Evolutionary conservation across 2,329 filamentous ascomycete genomes (phyloP).

Genomic region (Xylariomycetidae sp.): DNA sequence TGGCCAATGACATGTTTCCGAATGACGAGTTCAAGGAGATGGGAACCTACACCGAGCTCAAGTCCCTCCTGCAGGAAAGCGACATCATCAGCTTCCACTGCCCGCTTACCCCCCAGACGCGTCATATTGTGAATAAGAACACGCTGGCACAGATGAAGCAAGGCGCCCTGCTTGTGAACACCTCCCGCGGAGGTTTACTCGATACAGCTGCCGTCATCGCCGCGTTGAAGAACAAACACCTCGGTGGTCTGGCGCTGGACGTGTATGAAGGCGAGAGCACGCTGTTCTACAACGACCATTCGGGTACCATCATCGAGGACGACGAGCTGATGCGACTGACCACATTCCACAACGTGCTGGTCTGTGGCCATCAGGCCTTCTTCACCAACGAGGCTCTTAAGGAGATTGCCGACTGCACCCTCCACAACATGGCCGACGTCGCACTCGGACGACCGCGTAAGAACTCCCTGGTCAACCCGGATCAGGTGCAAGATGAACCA

Average conservation of each 20-base stretch:
- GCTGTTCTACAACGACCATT: slow-evolving; percentile 62
- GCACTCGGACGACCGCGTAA: slow-evolving; percentile 15
- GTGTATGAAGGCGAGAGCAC: slow-evolving; percentile 62
- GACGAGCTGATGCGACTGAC: slow-evolving; percentile 60
- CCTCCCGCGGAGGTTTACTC: slow-evolving; percentile 59
- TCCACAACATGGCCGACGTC: slow-evolving; percentile 50
- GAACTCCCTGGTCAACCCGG: slow-evolving; percentile 15
- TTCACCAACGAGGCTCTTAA: slow-evolving; percentile 60
- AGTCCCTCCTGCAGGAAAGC: slow-evolving; percentile 46
- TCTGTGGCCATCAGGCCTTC: slow-evolving; percentile 65
- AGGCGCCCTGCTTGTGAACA: slow-evolving; percentile 60
- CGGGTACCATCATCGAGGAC: slow-evolving; percentile 58
- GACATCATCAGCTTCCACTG: slow-evolving; percentile 63
- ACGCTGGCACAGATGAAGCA: slow-evolving; percentile 51
- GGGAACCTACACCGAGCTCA: slow-evolving; percentile 48
- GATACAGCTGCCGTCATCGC: slow-evolving; percentile 54
- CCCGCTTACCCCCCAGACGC: slow-evolving; percentile 54
- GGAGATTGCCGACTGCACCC: slow-evolving; percentile 56
- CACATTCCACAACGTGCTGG: slow-evolving; percentile 61
- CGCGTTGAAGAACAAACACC: slow-evolving; percentile 52
- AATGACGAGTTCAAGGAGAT: slow-evolving; percentile 40
- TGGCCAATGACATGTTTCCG: slow-evolving; percentile 55
- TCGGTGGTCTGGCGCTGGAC: slow-evolving; percentile 60
- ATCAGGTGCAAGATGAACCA: slow-evolving; percentile 7
- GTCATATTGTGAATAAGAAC: slow-evolving; percentile 52